Evolutionary conservation across 129 eudicot species (phyloP).

Genomic region (Helianthus tuberosus): DNA sequence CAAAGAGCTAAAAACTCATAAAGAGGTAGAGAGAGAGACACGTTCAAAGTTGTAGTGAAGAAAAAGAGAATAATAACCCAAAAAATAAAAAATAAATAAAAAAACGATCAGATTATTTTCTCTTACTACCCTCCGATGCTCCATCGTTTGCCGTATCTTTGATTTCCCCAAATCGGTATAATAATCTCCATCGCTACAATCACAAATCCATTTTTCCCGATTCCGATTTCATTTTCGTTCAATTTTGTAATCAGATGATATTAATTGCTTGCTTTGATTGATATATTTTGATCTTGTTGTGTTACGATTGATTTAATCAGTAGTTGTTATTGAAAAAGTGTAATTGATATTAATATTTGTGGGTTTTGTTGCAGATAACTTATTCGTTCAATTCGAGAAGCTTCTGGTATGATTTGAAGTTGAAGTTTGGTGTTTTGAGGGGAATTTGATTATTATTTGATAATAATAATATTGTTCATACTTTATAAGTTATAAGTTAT

Average conservation of each 20-base stretch:
- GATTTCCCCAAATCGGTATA: slow-evolving; percentile 43
- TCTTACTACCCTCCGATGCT: slow-evolving; percentile 53
- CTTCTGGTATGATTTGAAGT: slow-evolving; percentile 46
- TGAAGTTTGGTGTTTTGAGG: slow-evolving; percentile 14
- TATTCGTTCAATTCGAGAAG: slow-evolving; percentile 21
- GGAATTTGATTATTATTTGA: slow-evolving; percentile 25
- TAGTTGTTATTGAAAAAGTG: slow-evolving; percentile 17
- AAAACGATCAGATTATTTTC: slow-evolving; percentile 45
- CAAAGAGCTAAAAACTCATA: slow-evolving; percentile 24
- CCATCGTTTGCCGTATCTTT: slow-evolving; percentile 46
- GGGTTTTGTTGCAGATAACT: slow-evolving; percentile 47
- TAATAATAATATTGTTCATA: too few relatives aligned
- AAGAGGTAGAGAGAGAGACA: slow-evolving; percentile 36
- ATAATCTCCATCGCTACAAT: slow-evolving; percentile 20
- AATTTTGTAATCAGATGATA: slow-evolving; percentile 20
- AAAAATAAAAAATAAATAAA: slow-evolving; percentile 1
- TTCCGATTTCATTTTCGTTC: neutral
- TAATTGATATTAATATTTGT: slow-evolving; percentile 18
- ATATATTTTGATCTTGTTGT: slow-evolving; percentile 26
- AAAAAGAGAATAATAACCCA: slow-evolving; percentile 20
- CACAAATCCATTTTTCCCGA: slow-evolving; percentile 39
- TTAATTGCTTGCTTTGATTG: slow-evolving; percentile 25
- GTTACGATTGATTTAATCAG: slow-evolving; percentile 18
- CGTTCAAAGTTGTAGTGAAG: slow-evolving; percentile 41
- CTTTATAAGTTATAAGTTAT: too few relatives aligned